phyloP scores from a whole-genome alignment of 306 rosid species.

The Vigna unguiculata region DNA sequence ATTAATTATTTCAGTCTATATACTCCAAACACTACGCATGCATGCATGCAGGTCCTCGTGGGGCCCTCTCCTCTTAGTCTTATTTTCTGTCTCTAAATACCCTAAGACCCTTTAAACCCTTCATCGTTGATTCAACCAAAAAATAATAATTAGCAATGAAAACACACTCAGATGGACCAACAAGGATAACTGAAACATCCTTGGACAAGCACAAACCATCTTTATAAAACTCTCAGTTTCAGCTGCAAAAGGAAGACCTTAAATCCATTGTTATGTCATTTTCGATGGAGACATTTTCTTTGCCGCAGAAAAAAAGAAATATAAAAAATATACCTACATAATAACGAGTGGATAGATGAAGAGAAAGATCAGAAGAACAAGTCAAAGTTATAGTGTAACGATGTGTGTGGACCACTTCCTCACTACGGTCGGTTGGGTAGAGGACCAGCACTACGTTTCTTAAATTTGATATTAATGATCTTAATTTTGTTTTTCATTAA shows the following conservation, averaged over 20 bases:
- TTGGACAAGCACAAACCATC: background rate
- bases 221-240: background rate
- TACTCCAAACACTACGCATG: no score
- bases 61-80: conserved; percentile 6
- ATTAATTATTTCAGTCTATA: background rate
- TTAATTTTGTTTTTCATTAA: background rate
- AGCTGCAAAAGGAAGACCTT: background rate
- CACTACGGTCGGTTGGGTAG: background rate
- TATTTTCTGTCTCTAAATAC: background rate
- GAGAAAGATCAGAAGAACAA: background rate
- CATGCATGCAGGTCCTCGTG: no score
- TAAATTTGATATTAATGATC: background rate
- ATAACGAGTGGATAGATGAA: background rate
- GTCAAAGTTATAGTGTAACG: conserved; percentile 3
- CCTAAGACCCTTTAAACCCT: background rate
- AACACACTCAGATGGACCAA: background rate
- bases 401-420: background rate
- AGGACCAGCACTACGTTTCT: background rate
- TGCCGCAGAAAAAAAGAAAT: background rate
- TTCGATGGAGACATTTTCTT: conserved; percentile 29
- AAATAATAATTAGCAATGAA: background rate
- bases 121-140: conserved; percentile 12
- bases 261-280: conserved; percentile 7
- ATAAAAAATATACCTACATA: background rate
- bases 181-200: background rate